Conservation (phyloP, 176 grass and related monocot species). For the Avena insularis region DNA sequence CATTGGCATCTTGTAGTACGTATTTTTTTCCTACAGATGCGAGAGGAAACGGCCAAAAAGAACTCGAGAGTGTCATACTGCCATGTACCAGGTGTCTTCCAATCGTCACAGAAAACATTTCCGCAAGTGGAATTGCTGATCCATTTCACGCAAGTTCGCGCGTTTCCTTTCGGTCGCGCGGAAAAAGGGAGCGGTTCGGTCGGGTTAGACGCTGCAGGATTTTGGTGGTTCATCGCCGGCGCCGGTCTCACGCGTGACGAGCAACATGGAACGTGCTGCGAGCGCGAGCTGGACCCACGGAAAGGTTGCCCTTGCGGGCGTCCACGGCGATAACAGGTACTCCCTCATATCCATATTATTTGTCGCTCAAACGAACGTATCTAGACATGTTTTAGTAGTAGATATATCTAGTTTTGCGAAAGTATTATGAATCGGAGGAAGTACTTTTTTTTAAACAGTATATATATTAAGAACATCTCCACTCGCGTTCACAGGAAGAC, state of each 20-base stretch:
- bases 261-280: conserved; percentile 43
- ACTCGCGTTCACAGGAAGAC: no score
- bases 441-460: no score
- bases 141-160: neutral
- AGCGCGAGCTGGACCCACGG: conserved; percentile 29
- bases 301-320: conserved; percentile 50
- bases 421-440: no score
- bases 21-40: neutral
- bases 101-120: neutral
- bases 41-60: neutral
- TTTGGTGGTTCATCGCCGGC: neutral
- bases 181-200: conserved; percentile 9
- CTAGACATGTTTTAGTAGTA: no score
- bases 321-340: neutral
- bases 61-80: neutral
- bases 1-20: neutral
- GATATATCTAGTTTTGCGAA: no score
- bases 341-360: no score
- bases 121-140: neutral
- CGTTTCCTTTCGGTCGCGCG: neutral
- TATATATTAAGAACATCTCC: no score
- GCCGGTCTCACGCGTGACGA: neutral
- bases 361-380: no score
- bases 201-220: neutral
- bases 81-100: neutral